phyloP scores from a whole-genome alignment of 345 rosid genomes.

The Brassica napus region DNA sequence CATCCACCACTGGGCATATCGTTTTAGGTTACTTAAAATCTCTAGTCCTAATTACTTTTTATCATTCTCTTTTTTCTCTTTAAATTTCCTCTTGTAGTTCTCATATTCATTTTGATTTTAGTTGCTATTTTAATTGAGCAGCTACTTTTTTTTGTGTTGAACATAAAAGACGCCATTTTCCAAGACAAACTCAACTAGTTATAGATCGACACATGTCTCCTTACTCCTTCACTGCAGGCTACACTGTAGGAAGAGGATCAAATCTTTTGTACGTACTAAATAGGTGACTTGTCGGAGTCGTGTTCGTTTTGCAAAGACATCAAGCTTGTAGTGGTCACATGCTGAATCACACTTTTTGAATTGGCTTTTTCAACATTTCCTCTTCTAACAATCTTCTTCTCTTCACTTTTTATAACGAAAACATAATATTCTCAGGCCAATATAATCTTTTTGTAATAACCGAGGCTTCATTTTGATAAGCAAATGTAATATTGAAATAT shows the following conservation, averaged over 20 bases:
- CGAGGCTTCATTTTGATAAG: not conserved
- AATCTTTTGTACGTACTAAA: not conserved
- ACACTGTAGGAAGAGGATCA: not conserved
- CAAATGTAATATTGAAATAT: not conserved
- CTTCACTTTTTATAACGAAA: not conserved
- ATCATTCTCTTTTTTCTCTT: not conserved
- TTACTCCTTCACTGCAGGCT: not conserved
- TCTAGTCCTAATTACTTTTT: not conserved
- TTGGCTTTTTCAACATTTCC: not conserved
- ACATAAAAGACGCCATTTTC: not conserved
- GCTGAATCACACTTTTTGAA: not conserved
- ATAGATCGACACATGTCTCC: not conserved
- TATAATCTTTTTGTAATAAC: not conserved
- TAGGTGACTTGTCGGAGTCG: not conserved
- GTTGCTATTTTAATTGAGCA: not conserved
- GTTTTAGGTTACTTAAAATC: not conserved
- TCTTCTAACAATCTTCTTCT: not conserved
- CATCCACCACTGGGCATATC: not conserved
- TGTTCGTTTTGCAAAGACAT: not conserved
- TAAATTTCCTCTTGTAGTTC: not conserved
- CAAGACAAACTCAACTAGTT: not conserved
- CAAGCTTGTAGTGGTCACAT: not conserved
- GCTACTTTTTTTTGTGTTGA: not conserved
- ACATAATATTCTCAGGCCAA: not conserved
- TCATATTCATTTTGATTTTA: not conserved